Evolutionary conservation across 768 basidiomycete genomes (phyloP).

Genomic region (Dacryopinax spathularia): DNA sequence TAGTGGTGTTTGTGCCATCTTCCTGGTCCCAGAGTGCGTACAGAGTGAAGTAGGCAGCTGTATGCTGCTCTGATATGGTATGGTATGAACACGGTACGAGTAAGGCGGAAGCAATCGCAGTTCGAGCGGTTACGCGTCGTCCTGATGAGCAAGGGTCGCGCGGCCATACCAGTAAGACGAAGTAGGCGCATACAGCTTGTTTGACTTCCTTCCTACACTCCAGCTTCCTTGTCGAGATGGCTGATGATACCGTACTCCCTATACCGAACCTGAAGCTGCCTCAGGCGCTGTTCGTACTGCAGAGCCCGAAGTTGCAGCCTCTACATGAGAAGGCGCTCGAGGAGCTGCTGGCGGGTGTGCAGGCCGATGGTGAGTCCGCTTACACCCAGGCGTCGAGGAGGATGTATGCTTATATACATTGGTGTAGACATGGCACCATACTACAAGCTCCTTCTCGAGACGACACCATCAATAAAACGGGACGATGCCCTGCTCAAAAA

Average conservation of each 20-base stretch:
- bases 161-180: not conserved
- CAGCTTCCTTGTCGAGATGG: too few species aligned
- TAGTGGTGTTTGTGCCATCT: not conserved
- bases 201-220: constrained; percentile 6
- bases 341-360: constrained; percentile 56
- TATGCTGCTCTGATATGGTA: not conserved
- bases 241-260: constrained; percentile 70
- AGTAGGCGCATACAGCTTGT: not conserved
- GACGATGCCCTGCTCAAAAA: constrained; percentile 40
- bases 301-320: constrained; percentile 41
- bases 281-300: constrained; percentile 63
- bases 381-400: constrained; percentile 6
- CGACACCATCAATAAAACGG: constrained; percentile 29
- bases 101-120: constrained; percentile 9
- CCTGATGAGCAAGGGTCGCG: not conserved
- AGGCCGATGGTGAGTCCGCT: constrained; percentile 53
- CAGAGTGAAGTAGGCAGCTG: not conserved
- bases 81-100: too few species aligned
- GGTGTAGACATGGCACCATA: constrained; percentile 77
- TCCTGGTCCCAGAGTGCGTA: not conserved
- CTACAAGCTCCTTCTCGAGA: constrained; percentile 30
- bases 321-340: constrained; percentile 54
- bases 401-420: not conserved
- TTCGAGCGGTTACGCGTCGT: constrained; percentile 9
- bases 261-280: constrained; percentile 76